Evolutionary conservation across 2,329 filamentous ascomycete genomes (phyloP).

Genomic region (Colletotrichum limetticola): DNA sequence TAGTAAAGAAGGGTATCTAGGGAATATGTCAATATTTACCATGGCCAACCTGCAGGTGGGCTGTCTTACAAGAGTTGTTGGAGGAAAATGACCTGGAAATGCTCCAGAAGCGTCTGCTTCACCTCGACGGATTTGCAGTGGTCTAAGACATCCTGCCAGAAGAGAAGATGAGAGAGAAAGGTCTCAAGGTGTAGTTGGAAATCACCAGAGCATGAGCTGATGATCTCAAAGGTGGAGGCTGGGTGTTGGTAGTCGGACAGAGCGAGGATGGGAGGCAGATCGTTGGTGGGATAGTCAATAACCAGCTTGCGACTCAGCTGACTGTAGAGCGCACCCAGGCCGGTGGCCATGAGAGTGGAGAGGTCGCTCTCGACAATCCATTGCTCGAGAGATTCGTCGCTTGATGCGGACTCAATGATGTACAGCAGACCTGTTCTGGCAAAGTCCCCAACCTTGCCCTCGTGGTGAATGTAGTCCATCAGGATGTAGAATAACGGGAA

Average conservation of each 20-base stretch:
- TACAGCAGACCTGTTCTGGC: constrained; percentile 93
- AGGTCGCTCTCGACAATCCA: constrained; percentile 98
- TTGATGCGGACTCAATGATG: constrained; percentile 92
- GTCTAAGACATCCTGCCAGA: constrained; percentile 98
- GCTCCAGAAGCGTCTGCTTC: constrained; percentile 91
- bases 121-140: constrained; percentile 94
- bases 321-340: constrained; percentile 80
- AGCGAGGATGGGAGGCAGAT: constrained; percentile 84
- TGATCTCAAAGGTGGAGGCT: constrained; percentile 74
- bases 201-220: constrained; percentile 77
- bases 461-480: constrained; percentile 96
- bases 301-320: constrained; percentile 81
- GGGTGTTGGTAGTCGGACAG: constrained; percentile 89
- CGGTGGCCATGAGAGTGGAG: constrained; percentile 96
- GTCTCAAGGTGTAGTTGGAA: constrained; percentile 91
- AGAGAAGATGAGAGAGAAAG: constrained; percentile 92
- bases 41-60: neutral
- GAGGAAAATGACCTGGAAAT: constrained; percentile 96
- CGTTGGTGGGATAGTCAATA: constrained; percentile 78
- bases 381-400: constrained; percentile 83
- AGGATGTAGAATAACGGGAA: constrained; percentile 96
- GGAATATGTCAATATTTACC: constrained; percentile 35
- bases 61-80: constrained; percentile 85
- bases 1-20: constrained; percentile 87
- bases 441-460: constrained; percentile 95